Evolutionary conservation across 495 filamentous ascomycete genomes (phyloP).

Genomic region (Delitschia confertaspora): DNA sequence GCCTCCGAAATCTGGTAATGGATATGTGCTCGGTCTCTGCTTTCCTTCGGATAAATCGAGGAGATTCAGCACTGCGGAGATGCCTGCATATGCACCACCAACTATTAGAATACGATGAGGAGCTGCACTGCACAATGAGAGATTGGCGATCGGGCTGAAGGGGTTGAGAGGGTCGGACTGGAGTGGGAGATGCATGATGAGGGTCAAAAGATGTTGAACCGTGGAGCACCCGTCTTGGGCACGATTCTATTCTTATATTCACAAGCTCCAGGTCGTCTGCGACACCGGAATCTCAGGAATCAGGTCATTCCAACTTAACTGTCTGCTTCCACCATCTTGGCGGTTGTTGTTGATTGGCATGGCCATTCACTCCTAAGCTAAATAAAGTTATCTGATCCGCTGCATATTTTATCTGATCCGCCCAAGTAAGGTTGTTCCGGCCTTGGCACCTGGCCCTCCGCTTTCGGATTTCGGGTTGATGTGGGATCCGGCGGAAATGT

Average conservation of each 20-base stretch:
- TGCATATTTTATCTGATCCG: conserved; percentile 25
- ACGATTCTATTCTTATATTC: too few species aligned
- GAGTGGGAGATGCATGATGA: conserved; percentile 10
- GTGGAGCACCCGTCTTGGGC: conserved; percentile 1
- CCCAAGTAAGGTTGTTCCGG: too few species aligned
- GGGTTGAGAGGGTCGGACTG: conserved; percentile 1
- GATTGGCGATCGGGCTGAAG: conserved; percentile 5
- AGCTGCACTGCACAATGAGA: conserved; percentile 2
- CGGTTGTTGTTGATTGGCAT: too few species aligned
- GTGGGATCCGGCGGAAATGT: too few species aligned
- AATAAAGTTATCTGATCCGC: conserved; percentile 20
- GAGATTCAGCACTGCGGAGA: conserved; percentile 51
- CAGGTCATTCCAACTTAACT: not conserved
- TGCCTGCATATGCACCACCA: conserved; percentile 58
- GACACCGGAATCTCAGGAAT: conserved; percentile 6
- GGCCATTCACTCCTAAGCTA: too few species aligned
- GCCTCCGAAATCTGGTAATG: conserved; percentile 20
- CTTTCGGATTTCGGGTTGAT: too few species aligned
- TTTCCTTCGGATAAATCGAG: conserved; percentile 49
- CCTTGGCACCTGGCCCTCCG: too few species aligned
- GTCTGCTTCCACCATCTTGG: too few species aligned
- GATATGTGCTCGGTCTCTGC: conserved; percentile 30
- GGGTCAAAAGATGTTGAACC: not conserved
- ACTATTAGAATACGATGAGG: conserved; percentile 41
- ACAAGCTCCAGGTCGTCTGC: not conserved